Percentiles rank a stretch among this genome's conserved stretches.
Conservation (phyloP, 2,329 filamentous ascomycete species). For the Aspergillus sp. region DNA sequence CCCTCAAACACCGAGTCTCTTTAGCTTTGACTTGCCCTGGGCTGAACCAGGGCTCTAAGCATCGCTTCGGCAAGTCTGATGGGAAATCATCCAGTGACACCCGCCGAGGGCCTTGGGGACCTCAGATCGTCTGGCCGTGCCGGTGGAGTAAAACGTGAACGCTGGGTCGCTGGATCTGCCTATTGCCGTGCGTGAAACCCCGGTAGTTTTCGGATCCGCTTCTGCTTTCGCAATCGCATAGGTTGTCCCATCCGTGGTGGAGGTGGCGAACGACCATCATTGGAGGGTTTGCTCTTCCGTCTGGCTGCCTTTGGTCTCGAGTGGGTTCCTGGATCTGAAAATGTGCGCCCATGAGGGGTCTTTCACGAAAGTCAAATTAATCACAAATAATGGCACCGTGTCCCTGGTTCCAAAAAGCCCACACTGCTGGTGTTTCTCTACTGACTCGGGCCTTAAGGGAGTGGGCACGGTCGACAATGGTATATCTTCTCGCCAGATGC, state of each 20-base stretch:
- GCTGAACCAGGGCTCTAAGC: background rate
- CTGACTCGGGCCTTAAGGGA: background rate
- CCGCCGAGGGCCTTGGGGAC: background rate
- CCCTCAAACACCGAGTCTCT: background rate
- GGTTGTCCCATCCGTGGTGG: slow-evolving; percentile 1
- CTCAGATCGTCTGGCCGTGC: slow-evolving; percentile 3
- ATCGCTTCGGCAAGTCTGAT: background rate
- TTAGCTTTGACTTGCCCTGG: background rate
- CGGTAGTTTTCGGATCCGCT: slow-evolving; percentile 20
- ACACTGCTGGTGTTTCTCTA: background rate
- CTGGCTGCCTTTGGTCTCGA: background rate
- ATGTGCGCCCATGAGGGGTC: background rate
- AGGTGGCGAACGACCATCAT: slow-evolving; percentile 5
- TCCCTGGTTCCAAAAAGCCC: slow-evolving; percentile 1
- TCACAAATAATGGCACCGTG: background rate
- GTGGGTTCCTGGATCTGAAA: background rate
- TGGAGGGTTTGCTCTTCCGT: slow-evolving; percentile 3
- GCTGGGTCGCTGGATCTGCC: slow-evolving; percentile 22
- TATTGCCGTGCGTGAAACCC: slow-evolving; percentile 15
- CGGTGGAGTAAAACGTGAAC: slow-evolving; percentile 16
- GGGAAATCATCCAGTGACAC: background rate
- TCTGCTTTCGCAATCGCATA: slow-evolving; percentile 19
- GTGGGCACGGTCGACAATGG: background rate
- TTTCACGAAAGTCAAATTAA: background rate
- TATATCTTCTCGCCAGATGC: slow-evolving; percentile 10